Base-by-base conservation (phyloP, 257 asterid species). In the Capsicum rhomboideum region DNA sequence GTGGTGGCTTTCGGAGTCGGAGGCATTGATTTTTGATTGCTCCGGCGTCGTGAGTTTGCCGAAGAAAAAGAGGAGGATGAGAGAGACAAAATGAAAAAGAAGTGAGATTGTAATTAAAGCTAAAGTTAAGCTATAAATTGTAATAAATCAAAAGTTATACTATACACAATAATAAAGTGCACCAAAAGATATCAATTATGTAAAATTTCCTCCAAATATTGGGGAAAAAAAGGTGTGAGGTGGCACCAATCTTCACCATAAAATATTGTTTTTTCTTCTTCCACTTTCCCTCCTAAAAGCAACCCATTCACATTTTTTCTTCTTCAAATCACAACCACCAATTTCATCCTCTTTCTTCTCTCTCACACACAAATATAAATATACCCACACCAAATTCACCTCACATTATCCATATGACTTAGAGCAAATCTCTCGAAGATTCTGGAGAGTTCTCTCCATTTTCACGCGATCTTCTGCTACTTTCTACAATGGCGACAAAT, bases 401-500 rank as follows among this genome's bases (percentile, higher is more conserved):
- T 6, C 78, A 7, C 28, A 84, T 55, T 46, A 84, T 53, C 74
- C 50, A 18, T 16, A 31, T 34, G 78, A 55, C 21, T 59, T 50
- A n/a, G 9, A n/a, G 69, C 2, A 29, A 50, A 16, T 18, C 23
- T 31, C 75, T 52, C 53, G 66, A 26, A 31, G 21, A 17, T 17
- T 50, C 21, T 83, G 63, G 7, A 74, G 42, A 75, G 7, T 2
- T 53, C 78, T 17, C 23, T 23, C 40, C 7, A 11, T 6, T 55
- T 40, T 26, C 82, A 56, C 71, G 75, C 69, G 88, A 85, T 50
- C n/a, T n/a, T n/a, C n/a, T n/a, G n/a, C n/a, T n/a, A n/a, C n/a
- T n/a, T n/a, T n/a, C 52, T 46, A 26, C 82, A 84, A 93, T 93
- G 97, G 90, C 93, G 80, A 44, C 93, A 79, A 71, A 83, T 80